phyloP scores from a whole-genome alignment of 1,284 basidiomycete genomes.

The Apiotrichum mycotoxinovorans region DNA sequence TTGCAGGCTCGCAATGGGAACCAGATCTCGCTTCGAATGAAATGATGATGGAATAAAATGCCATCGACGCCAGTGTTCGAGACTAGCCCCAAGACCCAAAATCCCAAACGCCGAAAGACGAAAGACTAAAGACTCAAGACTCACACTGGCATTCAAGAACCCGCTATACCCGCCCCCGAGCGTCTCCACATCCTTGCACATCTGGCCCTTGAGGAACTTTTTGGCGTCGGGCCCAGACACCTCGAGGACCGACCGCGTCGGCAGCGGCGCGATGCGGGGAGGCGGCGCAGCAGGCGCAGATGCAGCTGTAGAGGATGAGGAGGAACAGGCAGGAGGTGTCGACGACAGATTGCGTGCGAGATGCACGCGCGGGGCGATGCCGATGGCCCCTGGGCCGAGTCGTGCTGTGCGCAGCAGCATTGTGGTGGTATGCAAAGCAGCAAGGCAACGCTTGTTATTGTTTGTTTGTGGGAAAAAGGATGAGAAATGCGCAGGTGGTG shows the following conservation, averaged over 20 bases:
- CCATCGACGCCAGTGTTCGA: too few species aligned
- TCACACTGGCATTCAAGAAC: conserved; percentile 81
- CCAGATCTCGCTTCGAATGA: not conserved
- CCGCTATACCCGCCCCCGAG: conserved; percentile 66
- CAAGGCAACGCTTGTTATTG: too few species aligned
- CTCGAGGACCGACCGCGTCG: conserved; percentile 65
- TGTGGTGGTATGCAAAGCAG: not conserved
- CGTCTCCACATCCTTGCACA: conserved; percentile 59
- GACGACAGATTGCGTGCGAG: not conserved
- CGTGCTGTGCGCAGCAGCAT: not conserved
- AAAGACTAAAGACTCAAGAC: too few species aligned
- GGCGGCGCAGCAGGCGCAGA: not conserved
- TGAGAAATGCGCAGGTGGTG: too few species aligned
- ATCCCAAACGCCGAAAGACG: too few species aligned
- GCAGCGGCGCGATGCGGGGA: conserved; percentile 55
- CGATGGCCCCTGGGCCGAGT: not conserved
- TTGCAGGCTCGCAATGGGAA: not conserved
- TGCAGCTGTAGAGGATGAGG: not conserved
- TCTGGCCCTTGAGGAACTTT: conserved; percentile 83
- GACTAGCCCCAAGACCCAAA: too few species aligned
- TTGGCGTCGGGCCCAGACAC: conserved; percentile 76
- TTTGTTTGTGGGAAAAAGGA: too few species aligned
- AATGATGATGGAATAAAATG: too few species aligned
- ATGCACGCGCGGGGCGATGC: not conserved
- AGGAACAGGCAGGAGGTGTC: not conserved